phyloP scores from a whole-genome alignment of 192 early-diverging fungal genomes.

The Umbelopsis sp. region DNA sequence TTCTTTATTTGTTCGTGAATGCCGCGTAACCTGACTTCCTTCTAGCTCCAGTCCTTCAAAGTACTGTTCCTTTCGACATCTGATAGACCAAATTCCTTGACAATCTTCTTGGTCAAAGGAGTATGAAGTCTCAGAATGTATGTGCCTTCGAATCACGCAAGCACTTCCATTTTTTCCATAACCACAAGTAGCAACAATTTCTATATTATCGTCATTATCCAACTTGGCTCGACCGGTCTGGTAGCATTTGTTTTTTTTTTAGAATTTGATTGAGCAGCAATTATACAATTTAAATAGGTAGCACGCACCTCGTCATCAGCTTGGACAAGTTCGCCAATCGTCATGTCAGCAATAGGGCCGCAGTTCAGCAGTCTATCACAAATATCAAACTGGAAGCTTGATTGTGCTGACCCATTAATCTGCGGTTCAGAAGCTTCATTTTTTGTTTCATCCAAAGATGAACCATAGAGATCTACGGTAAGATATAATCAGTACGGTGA shows the following conservation, averaged over 20 bases:
- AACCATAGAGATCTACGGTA: constrained; percentile 35
- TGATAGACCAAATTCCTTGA: constrained; percentile 72
- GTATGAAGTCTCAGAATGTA: constrained; percentile 47
- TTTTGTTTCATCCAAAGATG: constrained; percentile 40
- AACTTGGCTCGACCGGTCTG: constrained; percentile 4
- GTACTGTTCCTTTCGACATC: constrained; percentile 52
- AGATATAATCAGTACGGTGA: neutral
- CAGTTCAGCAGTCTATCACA: constrained; percentile 78
- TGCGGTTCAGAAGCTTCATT: constrained; percentile 20
- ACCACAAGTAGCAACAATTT: constrained; percentile 59
- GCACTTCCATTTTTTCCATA: constrained; percentile 52
- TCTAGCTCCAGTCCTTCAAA: constrained; percentile 48
- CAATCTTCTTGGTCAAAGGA: constrained; percentile 55
- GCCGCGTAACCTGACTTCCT: constrained; percentile 25
- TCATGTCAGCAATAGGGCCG: constrained; percentile 77
- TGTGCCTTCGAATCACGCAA: constrained; percentile 56
- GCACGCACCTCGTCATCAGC: constrained; percentile 24
- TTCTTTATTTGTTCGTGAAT: neutral
- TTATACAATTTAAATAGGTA: neutral
- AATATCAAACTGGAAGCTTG: constrained; percentile 64
- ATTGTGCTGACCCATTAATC: constrained; percentile 1
- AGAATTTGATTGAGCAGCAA: neutral
- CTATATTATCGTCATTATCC: constrained; percentile 30
- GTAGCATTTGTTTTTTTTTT: neutral
- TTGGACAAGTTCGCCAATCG: constrained; percentile 57